Conservation (phyloP, 495 filamentous ascomycete genomes). For the Monascus purpureus region DNA sequence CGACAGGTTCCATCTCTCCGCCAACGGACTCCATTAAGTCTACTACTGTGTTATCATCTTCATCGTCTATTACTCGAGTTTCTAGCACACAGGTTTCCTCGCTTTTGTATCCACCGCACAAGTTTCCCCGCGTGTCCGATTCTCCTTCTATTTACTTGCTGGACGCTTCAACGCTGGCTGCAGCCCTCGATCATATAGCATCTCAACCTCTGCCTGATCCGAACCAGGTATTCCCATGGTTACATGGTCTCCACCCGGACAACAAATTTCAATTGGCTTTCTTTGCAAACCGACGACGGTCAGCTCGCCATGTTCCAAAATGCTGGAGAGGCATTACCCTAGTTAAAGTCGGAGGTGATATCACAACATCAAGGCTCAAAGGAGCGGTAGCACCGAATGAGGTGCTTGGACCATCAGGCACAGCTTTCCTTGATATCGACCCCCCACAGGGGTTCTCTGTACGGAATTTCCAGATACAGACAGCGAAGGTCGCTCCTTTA, state of each 20-base stretch:
- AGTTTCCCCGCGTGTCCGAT: constrained; percentile 40
- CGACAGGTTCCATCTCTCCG: constrained; percentile 56
- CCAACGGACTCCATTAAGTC: constrained; percentile 38
- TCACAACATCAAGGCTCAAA: constrained; percentile 62
- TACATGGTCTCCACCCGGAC: constrained; percentile 82
- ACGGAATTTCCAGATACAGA: constrained; percentile 95
- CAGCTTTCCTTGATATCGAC: constrained; percentile 46
- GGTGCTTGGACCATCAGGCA: constrained; percentile 39
- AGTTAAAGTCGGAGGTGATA: constrained; percentile 77
- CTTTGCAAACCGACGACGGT: constrained; percentile 64
- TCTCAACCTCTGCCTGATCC: constrained; percentile 74
- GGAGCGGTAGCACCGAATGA: constrained; percentile 73
- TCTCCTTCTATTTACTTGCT: constrained; percentile 58
- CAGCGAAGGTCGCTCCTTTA: constrained; percentile 73
- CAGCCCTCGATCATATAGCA: constrained; percentile 59
- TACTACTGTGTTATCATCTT: constrained; percentile 37
- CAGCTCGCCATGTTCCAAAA: constrained; percentile 56
- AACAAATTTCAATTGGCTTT: constrained; percentile 84
- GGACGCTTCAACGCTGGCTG: constrained; percentile 48
- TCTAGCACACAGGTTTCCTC: constrained; percentile 41
- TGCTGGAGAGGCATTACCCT: constrained; percentile 73
- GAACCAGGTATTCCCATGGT: constrained; percentile 83
- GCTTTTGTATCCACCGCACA: constrained; percentile 60
- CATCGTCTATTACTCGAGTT: constrained; percentile 32
- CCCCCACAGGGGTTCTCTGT: constrained; percentile 72